These are phyloP conservation scores for Juncus effusus DNA, from an alignment of 176 grass and related monocot species.

Conservation along the genomic window DNA sequence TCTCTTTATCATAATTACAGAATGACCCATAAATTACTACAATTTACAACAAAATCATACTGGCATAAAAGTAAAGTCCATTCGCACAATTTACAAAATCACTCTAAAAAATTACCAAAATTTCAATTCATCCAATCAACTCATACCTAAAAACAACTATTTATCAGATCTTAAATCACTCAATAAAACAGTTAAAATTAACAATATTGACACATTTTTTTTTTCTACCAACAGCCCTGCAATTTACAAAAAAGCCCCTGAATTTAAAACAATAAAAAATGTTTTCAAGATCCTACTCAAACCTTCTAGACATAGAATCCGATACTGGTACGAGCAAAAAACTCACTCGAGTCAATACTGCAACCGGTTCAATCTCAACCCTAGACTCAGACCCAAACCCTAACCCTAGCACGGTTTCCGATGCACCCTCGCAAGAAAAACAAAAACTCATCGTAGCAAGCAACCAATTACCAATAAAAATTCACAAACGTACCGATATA, in stretches of 20 bases:
- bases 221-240: too few relatives aligned
- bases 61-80: too few relatives aligned
- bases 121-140: too few relatives aligned
- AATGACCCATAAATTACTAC: too few relatives aligned
- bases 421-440: conserved; percentile 30
- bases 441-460: conserved; percentile 46
- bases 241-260: neutral
- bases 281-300: conserved; percentile 57
- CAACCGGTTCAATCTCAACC: conserved; percentile 39
- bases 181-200: too few relatives aligned
- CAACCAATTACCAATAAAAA: conserved; percentile 46
- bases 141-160: too few relatives aligned
- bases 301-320: conserved; percentile 46
- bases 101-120: too few relatives aligned
- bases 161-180: too few relatives aligned
- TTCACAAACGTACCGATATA: conserved; percentile 26
- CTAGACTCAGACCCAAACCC: conserved; percentile 28
- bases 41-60: too few relatives aligned
- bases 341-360: conserved; percentile 41
- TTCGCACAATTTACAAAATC: too few relatives aligned
- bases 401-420: conserved; percentile 23
- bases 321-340: conserved; percentile 26
- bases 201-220: too few relatives aligned
- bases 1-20: too few relatives aligned
- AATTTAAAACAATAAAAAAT: conserved; percentile 11